Conservation (phyloP, 805 yeast genomes). For the Ogataea chonburiensis region DNA sequence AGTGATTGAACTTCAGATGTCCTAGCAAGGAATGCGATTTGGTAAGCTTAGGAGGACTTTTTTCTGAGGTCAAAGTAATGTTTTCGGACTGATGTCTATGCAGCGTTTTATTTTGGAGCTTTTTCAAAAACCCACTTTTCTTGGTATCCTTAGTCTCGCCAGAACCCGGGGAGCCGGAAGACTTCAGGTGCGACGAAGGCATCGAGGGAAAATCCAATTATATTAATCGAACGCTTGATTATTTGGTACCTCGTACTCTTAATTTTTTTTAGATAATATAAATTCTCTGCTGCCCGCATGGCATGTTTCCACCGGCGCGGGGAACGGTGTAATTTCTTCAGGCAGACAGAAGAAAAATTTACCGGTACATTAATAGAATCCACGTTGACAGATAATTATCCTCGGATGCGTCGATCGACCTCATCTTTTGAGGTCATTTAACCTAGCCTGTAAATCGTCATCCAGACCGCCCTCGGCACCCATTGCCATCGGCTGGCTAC, state of each 20-base stretch:
- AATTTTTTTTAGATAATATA: not conserved
- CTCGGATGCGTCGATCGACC: constrained; percentile 3
- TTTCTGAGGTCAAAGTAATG: not conserved
- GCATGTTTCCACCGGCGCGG: constrained; percentile 3
- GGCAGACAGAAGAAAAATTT: constrained; percentile 3
- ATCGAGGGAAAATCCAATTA: not conserved
- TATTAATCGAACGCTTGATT: not conserved
- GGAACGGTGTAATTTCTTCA: constrained; percentile 1
- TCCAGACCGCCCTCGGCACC: constrained; percentile 47
- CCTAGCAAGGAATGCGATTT: constrained; percentile 14
- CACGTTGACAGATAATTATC: constrained; percentile 4
- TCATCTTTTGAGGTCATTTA: constrained; percentile 72
- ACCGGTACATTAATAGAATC: not conserved
- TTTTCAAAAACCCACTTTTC: constrained; percentile 16
- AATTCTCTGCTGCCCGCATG: constrained; percentile 2
- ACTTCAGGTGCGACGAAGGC: constrained; percentile 8
- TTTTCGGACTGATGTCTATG: constrained; percentile 11
- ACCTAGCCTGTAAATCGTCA: constrained; percentile 85
- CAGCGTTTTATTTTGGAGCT: constrained; percentile 16
- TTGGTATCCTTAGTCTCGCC: constrained; percentile 6
- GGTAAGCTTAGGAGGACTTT: constrained; percentile 2
- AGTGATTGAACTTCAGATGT: constrained; percentile 14
- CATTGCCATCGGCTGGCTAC: constrained; percentile 31
- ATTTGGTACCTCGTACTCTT: too few species aligned
- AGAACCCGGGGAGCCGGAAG: constrained; percentile 9